Percentiles rank a stretch among this genome's conserved stretches.
Conservation (phyloP, 2,329 filamentous ascomycete genomes). For the Teratosphaeria nubilosa region DNA sequence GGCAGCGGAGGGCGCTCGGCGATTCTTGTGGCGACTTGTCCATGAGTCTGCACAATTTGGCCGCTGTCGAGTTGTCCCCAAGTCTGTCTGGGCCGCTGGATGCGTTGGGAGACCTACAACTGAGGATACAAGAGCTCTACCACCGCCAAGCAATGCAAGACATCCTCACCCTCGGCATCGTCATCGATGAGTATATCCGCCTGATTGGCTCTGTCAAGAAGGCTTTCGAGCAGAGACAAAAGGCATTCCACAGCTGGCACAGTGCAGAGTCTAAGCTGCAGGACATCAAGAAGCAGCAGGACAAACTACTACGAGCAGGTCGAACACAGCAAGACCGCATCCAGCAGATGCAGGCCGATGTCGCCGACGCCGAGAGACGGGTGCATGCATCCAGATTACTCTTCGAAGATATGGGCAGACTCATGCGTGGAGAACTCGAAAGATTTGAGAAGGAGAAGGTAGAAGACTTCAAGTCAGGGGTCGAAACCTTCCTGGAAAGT, state of each 20-base stretch:
- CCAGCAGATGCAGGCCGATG: slow-evolving; percentile 84
- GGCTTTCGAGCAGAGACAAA: slow-evolving; percentile 84
- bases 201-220: slow-evolving; percentile 91
- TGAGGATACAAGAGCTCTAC: slow-evolving; percentile 89
- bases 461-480: slow-evolving; percentile 95
- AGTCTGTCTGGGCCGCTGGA: slow-evolving; percentile 81
- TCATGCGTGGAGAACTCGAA: slow-evolving; percentile 86
- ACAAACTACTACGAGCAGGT: slow-evolving; percentile 89
- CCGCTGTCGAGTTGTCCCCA: slow-evolving; percentile 83
- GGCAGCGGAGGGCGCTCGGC: slow-evolving; percentile 83
- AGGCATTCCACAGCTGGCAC: slow-evolving; percentile 93
- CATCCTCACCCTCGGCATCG: slow-evolving; percentile 89
- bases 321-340: slow-evolving; percentile 92
- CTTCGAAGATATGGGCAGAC: slow-evolving; percentile 93
- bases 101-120: slow-evolving; percentile 82
- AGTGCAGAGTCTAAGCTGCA: slow-evolving; percentile 77
- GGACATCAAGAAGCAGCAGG: slow-evolving; percentile 80
- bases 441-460: slow-evolving; percentile 96
- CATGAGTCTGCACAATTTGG: slow-evolving; percentile 80
- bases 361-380: slow-evolving; percentile 87
- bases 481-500: slow-evolving; percentile 95
- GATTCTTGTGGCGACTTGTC: slow-evolving; percentile 93
- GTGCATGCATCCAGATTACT: slow-evolving; percentile 81
- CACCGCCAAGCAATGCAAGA: slow-evolving; percentile 96
- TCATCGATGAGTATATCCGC: slow-evolving; percentile 96